Conservation (phyloP, 2,329 filamentous ascomycete species). For the Xylaria sp. region DNA sequence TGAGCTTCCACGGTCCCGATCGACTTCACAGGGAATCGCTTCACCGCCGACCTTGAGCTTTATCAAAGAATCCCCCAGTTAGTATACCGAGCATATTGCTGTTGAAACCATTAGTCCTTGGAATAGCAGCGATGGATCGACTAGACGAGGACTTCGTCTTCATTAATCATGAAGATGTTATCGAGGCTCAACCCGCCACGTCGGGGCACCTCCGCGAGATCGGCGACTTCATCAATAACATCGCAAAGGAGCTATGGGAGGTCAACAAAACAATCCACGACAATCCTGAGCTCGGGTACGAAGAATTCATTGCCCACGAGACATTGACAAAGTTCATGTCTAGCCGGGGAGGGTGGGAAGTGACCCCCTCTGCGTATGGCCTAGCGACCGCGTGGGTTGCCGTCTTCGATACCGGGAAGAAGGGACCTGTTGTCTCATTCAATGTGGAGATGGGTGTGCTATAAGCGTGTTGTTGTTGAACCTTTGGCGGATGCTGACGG, state of each 20-base stretch:
- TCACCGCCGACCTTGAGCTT: too few relatives aligned
- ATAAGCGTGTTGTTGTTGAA: neutral
- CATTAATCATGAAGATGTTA: constrained; percentile 43
- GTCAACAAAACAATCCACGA: constrained; percentile 64
- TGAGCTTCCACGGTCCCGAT: neutral
- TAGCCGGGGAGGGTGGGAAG: constrained; percentile 58
- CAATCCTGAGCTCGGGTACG: constrained; percentile 61
- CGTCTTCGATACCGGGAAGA: constrained; percentile 58
- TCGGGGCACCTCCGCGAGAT: constrained; percentile 51
- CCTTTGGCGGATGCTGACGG: constrained; percentile 27
- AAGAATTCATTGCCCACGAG: constrained; percentile 62
- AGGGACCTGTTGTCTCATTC: constrained; percentile 60
- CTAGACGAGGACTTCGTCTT: constrained; percentile 47
- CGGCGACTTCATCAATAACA: constrained; percentile 53
- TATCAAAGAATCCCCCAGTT: neutral
- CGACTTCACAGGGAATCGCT: neutral
- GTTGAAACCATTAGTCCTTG: neutral
- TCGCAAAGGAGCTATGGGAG: constrained; percentile 55
- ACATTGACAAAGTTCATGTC: constrained; percentile 61
- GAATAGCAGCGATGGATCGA: constrained; percentile 37
- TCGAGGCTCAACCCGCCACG: constrained; percentile 27
- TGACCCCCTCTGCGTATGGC: constrained; percentile 62
- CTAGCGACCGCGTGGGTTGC: constrained; percentile 65
- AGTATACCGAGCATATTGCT: neutral
- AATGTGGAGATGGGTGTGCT: constrained; percentile 59